Conservation (phyloP, 73 alveolate genomes). For the Halteria grandinella region DNA sequence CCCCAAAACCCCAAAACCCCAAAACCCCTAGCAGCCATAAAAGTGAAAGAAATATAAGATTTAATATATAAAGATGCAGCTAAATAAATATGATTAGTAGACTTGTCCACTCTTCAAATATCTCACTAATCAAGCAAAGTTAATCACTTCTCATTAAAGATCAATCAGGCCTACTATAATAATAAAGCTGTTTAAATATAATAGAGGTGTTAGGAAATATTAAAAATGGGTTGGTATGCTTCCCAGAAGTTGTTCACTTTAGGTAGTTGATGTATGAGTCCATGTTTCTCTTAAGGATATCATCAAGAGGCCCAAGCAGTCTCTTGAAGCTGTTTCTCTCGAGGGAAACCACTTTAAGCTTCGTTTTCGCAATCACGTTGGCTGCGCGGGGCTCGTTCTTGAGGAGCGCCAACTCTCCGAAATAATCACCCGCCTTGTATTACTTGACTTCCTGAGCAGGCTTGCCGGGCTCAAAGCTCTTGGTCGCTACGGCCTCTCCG, state of each 20-base stretch:
- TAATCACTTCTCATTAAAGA: no score
- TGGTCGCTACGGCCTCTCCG: constrained; percentile 84
- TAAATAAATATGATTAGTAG: no score
- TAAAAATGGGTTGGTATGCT: no score
- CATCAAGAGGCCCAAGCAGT: constrained; percentile 84
- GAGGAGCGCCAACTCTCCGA: constrained; percentile 83
- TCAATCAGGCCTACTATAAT: no score
- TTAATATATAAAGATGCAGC: no score
- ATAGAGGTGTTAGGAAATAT: no score
- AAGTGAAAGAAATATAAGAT: no score
- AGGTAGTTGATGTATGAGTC: not conserved
- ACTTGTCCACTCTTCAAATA: no score
- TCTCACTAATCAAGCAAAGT: no score
- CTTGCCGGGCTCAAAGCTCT: constrained; percentile 78
- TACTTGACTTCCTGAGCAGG: constrained; percentile 67
- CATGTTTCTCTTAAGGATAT: constrained; percentile 80
- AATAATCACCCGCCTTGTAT: constrained; percentile 74
- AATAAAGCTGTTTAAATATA: no score
- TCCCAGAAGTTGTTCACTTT: constrained; percentile 8
- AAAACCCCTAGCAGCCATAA: no score
- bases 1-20: no score
- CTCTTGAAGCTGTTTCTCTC: constrained; percentile 86
- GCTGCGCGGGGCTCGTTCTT: constrained; percentile 88
- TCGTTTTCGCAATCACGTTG: constrained; percentile 71
- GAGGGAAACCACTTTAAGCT: constrained; percentile 66